Evolutionary conservation across 495 filamentous ascomycete genomes (phyloP).

Genomic region (Darksidea phi): DNA sequence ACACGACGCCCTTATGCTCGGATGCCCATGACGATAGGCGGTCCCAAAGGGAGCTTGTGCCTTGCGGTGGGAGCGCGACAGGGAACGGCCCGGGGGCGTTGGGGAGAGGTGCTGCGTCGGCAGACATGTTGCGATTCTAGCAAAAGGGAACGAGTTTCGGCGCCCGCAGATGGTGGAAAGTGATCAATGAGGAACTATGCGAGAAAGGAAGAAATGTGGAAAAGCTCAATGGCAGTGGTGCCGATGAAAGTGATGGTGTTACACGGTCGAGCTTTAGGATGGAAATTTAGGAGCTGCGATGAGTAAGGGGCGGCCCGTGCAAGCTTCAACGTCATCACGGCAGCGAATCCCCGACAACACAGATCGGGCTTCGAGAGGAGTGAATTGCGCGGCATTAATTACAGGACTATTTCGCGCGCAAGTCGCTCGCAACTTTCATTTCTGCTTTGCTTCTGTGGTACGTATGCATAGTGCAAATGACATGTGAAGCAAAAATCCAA

Average conservation of each 20-base stretch:
- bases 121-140: slow-evolving; percentile 21
- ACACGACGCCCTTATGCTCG: slow-evolving; percentile 91
- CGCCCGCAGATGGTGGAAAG: not conserved
- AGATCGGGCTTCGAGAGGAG: no score
- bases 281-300: slow-evolving; percentile 30
- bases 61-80: slow-evolving; percentile 40
- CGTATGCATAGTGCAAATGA: no score
- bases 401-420: no score
- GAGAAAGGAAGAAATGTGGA: slow-evolving; percentile 4
- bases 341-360: no score
- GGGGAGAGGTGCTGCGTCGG: slow-evolving; percentile 25
- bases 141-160: not conserved
- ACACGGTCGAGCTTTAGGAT: slow-evolving; percentile 9
- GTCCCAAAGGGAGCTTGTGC: slow-evolving; percentile 76
- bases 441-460: no score
- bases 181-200: not conserved
- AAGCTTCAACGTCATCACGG: slow-evolving; percentile 18
- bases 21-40: slow-evolving; percentile 88
- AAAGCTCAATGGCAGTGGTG: slow-evolving; percentile 20
- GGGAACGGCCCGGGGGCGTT: slow-evolving; percentile 51
- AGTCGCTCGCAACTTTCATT: no score
- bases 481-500: no score
- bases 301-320: slow-evolving; percentile 16
- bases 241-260: slow-evolving; percentile 24
- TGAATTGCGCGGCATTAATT: no score